Evolutionary conservation across 768 basidiomycete species (phyloP).

Genomic region (Chlorophyllum brunneum): DNA sequence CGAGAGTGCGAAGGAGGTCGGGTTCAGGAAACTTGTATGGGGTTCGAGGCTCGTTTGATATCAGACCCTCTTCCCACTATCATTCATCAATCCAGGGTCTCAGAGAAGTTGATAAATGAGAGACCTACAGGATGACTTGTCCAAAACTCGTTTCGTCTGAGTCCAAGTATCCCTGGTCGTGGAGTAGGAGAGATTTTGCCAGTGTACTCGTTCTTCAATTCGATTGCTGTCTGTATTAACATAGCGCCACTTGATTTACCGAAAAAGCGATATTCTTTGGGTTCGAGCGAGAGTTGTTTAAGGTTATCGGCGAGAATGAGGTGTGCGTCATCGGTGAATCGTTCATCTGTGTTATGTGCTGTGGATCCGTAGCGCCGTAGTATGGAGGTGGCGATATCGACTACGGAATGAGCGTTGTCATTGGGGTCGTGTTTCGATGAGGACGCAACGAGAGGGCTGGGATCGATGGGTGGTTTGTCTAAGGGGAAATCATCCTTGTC

Average conservation of each 20-base stretch:
- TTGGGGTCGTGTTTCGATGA: background rate
- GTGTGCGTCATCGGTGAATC: slow-evolving; percentile 31
- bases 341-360: slow-evolving; percentile 15
- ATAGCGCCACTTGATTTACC: slow-evolving; percentile 55
- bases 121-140: slow-evolving; percentile 27
- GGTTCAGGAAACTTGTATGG: slow-evolving; percentile 44
- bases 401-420: slow-evolving; percentile 1
- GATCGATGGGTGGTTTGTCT: slow-evolving; percentile 19
- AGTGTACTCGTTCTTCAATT: slow-evolving; percentile 54
- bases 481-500: slow-evolving; percentile 20
- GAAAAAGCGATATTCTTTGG: slow-evolving; percentile 41
- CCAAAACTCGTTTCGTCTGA: slow-evolving; percentile 36
- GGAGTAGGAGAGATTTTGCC: slow-evolving; percentile 24
- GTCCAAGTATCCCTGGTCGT: slow-evolving; percentile 15
- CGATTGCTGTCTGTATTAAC: slow-evolving; percentile 51
- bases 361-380: slow-evolving; percentile 25
- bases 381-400: slow-evolving; percentile 29
- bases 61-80: slow-evolving; percentile 34
- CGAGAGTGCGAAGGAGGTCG: slow-evolving; percentile 46
- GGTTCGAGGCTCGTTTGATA: slow-evolving; percentile 15
- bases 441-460: slow-evolving; percentile 18
- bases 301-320: slow-evolving; percentile 34
- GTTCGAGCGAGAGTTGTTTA: slow-evolving; percentile 28
- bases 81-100: background rate
- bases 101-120: no score